Conservation (phyloP, 345 rosid genomes). For the Noccaea caerulescens region DNA sequence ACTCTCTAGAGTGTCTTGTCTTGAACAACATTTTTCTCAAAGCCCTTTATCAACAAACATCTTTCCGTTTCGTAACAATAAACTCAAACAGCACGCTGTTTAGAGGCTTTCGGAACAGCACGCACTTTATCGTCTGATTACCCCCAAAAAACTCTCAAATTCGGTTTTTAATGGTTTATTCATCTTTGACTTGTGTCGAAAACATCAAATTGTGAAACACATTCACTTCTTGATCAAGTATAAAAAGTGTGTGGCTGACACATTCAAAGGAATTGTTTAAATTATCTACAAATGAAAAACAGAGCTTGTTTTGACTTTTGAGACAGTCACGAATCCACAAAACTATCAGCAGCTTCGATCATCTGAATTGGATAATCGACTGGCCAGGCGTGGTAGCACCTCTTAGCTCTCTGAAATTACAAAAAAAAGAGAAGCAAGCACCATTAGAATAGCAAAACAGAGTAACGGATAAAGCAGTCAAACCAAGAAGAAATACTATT, state of each 20-base stretch:
- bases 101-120: not conserved
- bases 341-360: not conserved
- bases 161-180: not conserved
- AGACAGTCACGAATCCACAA: conserved; percentile 14
- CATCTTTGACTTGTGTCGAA: conserved; percentile 1
- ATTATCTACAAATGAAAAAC: conserved; percentile 4
- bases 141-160: not conserved
- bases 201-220: conserved; percentile 8
- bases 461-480: not conserved
- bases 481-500: not conserved
- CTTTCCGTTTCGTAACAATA: conserved; percentile 17
- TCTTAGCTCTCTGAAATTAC: conserved; percentile 26
- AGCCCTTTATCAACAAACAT: not conserved
- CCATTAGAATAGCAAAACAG: not conserved
- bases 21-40: not conserved
- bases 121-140: not conserved
- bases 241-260: not conserved
- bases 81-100: conserved; percentile 28
- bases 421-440: conserved; percentile 2
- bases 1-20: not conserved
- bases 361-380: not conserved
- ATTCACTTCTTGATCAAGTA: conserved; percentile 1
- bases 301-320: not conserved
- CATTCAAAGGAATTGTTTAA: conserved; percentile 18
- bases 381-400: conserved; percentile 1